Evolutionary conservation across 345 rosid genomes (phyloP), one percentile per base, ranked within the genome.

Genomic region (Eucalyptus polybractea): DNA sequence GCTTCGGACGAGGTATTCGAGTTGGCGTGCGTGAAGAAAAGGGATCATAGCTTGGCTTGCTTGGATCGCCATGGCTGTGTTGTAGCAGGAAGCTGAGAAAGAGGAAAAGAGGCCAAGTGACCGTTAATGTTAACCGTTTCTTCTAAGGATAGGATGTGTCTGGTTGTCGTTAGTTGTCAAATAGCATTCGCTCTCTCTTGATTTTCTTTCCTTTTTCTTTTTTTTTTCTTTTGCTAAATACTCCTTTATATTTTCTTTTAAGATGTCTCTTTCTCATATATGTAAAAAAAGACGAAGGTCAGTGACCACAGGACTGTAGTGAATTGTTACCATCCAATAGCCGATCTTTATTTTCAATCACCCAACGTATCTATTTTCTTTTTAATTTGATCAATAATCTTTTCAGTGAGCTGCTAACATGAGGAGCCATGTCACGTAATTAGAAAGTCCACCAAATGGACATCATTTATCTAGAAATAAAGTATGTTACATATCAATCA

Each of bases 31-130:
- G 87, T 88, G 88, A 89, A 86, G 88, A 80, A 54, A 69, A 24
- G 88, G 88, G 49, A 90, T 65, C 69, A 80, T 90, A 19, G 92
- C 91, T 91, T 88, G 95, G n/a, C 33, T 80, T 88, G 89, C 89
- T 45, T 27, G 89, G 88, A 91, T 54, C 60, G 95, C 93, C 95
- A 93, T 94, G 40, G 89, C 83, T 15, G 40, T 29, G 62, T 80
- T n/a, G 69, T n/a, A 10, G 19, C 24, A 87, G 42, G 89, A 27
- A 31, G 89, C 53, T 49, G 54, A 72, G 54, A 45, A 54, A 50
- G 54, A 51, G 27, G 62, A 25, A 56, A 58, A 69, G 60, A 31
- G 42, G 62, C 62, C 89, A 88, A 47, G 86, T 58, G 29, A 51
- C 76, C 22, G 90, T 88, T 88, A 27, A 67, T 6, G 65, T 17